Evolutionary conservation across 1,284 basidiomycete species (phyloP).

Genomic region (Omphalotus olearius): DNA sequence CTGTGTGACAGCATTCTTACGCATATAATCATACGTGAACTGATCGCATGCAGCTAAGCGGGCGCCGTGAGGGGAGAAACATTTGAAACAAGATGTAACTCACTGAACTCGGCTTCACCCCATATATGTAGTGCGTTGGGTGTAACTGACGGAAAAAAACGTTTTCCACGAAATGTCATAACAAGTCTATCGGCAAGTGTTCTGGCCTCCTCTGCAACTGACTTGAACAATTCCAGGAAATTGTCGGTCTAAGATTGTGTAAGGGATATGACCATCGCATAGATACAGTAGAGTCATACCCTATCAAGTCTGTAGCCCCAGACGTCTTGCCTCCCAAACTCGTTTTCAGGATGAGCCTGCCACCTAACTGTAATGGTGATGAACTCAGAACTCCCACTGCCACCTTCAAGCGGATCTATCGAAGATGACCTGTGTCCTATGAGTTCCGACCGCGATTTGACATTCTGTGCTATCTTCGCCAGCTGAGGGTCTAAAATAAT

Average conservation of each 20-base stretch:
- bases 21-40: constrained; percentile 56
- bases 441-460: constrained; percentile 17
- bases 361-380: constrained; percentile 55
- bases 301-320: constrained; percentile 55
- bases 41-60: constrained; percentile 59
- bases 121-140: constrained; percentile 63
- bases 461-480: constrained; percentile 40
- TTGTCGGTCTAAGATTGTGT: constrained; percentile 45
- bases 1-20: constrained; percentile 28
- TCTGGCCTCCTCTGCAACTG: constrained; percentile 53
- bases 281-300: constrained; percentile 33
- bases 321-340: constrained; percentile 29
- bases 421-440: constrained; percentile 17
- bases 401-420: constrained; percentile 15
- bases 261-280: background rate
- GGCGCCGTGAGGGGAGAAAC: background rate
- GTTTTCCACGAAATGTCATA: constrained; percentile 53
- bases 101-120: constrained; percentile 62
- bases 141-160: constrained; percentile 62
- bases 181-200: constrained; percentile 48
- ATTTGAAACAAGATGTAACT: constrained; percentile 20
- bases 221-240: constrained; percentile 58
- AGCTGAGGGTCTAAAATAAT: constrained; percentile 49
- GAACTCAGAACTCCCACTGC: constrained; percentile 24
- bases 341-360: constrained; percentile 56